Evolutionary conservation across 1,284 basidiomycete genomes (phyloP).

Genomic region (Volvariella surrecta): DNA sequence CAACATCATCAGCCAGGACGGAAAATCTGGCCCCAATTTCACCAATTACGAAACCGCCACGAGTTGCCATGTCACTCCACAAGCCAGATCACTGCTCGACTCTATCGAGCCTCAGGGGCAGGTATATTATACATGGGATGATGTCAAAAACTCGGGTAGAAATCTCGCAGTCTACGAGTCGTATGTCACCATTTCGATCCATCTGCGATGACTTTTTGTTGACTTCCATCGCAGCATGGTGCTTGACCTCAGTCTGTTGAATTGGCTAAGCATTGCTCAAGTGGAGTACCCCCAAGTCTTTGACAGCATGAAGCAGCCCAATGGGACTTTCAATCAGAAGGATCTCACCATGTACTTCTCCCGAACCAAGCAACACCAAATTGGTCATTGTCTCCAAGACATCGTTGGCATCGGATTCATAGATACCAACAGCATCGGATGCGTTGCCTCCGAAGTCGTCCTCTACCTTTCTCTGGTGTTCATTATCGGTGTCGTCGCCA

Average conservation of each 20-base stretch:
- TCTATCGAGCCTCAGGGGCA: slow-evolving; percentile 60
- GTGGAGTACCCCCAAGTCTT: slow-evolving; percentile 81
- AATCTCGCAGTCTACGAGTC: slow-evolving; percentile 90
- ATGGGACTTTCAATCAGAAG: slow-evolving; percentile 71
- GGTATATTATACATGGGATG: slow-evolving; percentile 91
- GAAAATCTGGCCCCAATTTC: slow-evolving; percentile 53
- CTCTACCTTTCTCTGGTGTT: slow-evolving; percentile 94
- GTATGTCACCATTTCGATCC: slow-evolving; percentile 35
- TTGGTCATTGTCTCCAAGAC: slow-evolving; percentile 84
- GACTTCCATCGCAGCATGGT: slow-evolving; percentile 50
- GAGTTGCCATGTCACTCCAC: slow-evolving; percentile 66
- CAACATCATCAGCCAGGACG: slow-evolving; percentile 77
- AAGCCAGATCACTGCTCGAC: slow-evolving; percentile 43
- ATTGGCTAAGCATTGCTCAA: slow-evolving; percentile 74
- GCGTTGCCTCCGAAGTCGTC: slow-evolving; percentile 91
- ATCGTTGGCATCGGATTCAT: slow-evolving; percentile 87
- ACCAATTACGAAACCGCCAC: slow-evolving; percentile 57
- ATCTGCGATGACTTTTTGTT: slow-evolving; percentile 3
- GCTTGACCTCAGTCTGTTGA: slow-evolving; percentile 78
- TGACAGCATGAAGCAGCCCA: slow-evolving; percentile 63
- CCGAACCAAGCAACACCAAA: slow-evolving; percentile 51
- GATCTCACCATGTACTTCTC: slow-evolving; percentile 83
- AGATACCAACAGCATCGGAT: slow-evolving; percentile 91
- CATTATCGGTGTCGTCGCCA: slow-evolving; percentile 94
- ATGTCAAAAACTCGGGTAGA: slow-evolving; percentile 59